Percentiles rank a stretch among this genome's conserved stretches.
Evolutionary conservation across 2,329 filamentous ascomycete genomes (phyloP).

Genomic region (Fusarium sp.): DNA sequence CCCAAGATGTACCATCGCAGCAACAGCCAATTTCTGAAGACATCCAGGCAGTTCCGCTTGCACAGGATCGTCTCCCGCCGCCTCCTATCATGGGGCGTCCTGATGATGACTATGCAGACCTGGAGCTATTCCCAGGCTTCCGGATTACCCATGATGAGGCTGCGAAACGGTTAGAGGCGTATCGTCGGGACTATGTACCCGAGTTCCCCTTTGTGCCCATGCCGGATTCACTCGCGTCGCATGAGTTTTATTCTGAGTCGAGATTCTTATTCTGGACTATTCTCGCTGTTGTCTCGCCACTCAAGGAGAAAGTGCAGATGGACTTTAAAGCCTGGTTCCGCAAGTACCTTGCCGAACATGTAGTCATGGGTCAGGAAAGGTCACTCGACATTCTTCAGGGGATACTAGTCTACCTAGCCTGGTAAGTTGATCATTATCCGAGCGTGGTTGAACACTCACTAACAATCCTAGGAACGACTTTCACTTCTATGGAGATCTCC

Average conservation of each 20-base stretch:
- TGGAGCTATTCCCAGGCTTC: conserved; percentile 52
- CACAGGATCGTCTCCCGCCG: background rate
- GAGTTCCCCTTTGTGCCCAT: conserved; percentile 56
- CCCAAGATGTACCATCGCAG: conserved; percentile 19
- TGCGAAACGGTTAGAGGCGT: conserved; percentile 47
- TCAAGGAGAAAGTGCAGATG: conserved; percentile 48
- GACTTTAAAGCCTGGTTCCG: conserved; percentile 52
- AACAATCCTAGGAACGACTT: conserved; percentile 51
- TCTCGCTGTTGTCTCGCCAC: conserved; percentile 49
- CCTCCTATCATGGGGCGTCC: background rate
- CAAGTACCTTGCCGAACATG: conserved; percentile 50
- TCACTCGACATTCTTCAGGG: conserved; percentile 53
- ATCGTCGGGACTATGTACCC: conserved; percentile 49
- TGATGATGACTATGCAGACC: conserved; percentile 6
- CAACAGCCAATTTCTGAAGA: background rate
- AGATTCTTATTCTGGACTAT: conserved; percentile 55
- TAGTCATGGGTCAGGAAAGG: conserved; percentile 53
- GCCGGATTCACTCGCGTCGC: conserved; percentile 35
- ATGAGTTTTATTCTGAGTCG: conserved; percentile 47
- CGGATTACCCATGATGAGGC: conserved; percentile 50
- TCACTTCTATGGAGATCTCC: conserved; percentile 52
- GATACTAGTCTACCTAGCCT: conserved; percentile 52
- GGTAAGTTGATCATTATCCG: conserved; percentile 42
- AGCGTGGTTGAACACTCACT: background rate
- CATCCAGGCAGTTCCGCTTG: background rate